A percentile compares a stretch with the other conserved stretches of the same genome.
Evolutionary conservation across 1,284 basidiomycete species (phyloP).

Genomic region (Papiliotrema fonsecae): DNA sequence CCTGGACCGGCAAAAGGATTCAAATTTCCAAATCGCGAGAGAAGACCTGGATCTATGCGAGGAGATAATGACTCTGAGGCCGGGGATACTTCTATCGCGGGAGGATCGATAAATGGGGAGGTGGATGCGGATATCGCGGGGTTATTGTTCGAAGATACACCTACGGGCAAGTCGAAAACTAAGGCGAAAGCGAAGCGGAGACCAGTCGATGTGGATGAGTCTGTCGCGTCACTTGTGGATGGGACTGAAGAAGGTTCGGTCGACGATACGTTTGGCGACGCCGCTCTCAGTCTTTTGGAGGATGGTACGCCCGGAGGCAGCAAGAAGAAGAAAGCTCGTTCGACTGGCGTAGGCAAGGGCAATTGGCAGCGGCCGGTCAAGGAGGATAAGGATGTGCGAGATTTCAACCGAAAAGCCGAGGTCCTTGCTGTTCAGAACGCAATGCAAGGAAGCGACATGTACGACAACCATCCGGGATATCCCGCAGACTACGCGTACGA

Average conservation of each 20-base stretch:
- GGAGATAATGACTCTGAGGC: conserved; percentile 17
- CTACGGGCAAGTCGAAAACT: conserved; percentile 12
- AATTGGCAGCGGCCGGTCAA: conserved; percentile 33
- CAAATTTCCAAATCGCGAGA: neutral
- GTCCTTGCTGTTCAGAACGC: conserved; percentile 8
- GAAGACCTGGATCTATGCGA: conserved; percentile 3
- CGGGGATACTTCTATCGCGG: conserved; percentile 18
- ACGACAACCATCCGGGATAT: neutral
- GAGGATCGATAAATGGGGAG: conserved; percentile 20
- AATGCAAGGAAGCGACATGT: neutral
- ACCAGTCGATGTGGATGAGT: conserved; percentile 10
- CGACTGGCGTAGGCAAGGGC: conserved; percentile 39
- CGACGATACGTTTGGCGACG: conserved; percentile 5
- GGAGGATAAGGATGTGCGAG: conserved; percentile 15
- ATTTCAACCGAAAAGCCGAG: conserved; percentile 20
- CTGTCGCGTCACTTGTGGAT: no score
- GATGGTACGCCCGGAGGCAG: conserved; percentile 3
- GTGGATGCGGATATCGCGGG: conserved; percentile 43
- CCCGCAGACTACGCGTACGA: neutral
- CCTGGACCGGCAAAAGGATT: conserved; percentile 45
- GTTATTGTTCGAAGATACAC: conserved; percentile 10
- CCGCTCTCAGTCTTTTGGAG: neutral
- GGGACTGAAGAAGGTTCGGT: conserved; percentile 12
- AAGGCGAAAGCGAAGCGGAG: conserved; percentile 17
- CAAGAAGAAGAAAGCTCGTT: conserved; percentile 28